Conservation (phyloP, 2,329 filamentous ascomycete species). For the Paraphaeosphaeria sporulosa region DNA sequence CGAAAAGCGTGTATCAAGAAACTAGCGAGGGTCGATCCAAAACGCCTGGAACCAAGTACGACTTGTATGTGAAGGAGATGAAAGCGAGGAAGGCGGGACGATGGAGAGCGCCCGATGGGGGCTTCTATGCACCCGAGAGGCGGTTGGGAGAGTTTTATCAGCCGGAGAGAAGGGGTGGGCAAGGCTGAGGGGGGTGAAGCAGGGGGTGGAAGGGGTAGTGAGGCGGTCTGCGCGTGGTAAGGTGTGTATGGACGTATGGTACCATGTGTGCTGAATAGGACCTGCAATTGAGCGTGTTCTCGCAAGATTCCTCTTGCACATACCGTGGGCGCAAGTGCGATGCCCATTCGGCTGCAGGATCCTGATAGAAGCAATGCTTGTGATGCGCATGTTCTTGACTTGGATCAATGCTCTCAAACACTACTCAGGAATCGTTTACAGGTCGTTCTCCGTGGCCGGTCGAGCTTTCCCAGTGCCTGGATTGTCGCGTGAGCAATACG, state of each 20-base stretch:
- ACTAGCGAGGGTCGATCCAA: conserved; percentile 16
- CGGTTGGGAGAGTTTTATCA: conserved; percentile 31
- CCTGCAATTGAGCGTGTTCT: too few relatives aligned
- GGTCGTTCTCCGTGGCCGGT: too few relatives aligned
- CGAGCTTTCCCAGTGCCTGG: too few relatives aligned
- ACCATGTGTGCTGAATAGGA: neutral
- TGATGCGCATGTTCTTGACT: too few relatives aligned
- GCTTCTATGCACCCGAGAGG: conserved; percentile 37
- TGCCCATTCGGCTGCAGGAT: too few relatives aligned
- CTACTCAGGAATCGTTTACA: too few relatives aligned
- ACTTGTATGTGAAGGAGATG: conserved; percentile 22
- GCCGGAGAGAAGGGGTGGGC: conserved; percentile 1
- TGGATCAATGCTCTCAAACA: too few relatives aligned
- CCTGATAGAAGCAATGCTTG: too few relatives aligned
- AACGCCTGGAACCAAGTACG: conserved; percentile 22
- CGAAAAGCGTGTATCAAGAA: conserved; percentile 16
- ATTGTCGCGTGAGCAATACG: too few relatives aligned
- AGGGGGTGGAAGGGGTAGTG: too few relatives aligned
- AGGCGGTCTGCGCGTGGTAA: neutral
- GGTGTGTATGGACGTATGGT: neutral
- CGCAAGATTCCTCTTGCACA: too few relatives aligned
- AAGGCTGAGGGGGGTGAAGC: neutral
- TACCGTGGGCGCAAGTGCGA: too few relatives aligned
- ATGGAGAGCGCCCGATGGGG: conserved; percentile 18
- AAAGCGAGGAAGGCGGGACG: conserved; percentile 15